Evolutionary conservation across 176 grass and related monocot species (phyloP).

Genomic region (Ananas comosus): DNA sequence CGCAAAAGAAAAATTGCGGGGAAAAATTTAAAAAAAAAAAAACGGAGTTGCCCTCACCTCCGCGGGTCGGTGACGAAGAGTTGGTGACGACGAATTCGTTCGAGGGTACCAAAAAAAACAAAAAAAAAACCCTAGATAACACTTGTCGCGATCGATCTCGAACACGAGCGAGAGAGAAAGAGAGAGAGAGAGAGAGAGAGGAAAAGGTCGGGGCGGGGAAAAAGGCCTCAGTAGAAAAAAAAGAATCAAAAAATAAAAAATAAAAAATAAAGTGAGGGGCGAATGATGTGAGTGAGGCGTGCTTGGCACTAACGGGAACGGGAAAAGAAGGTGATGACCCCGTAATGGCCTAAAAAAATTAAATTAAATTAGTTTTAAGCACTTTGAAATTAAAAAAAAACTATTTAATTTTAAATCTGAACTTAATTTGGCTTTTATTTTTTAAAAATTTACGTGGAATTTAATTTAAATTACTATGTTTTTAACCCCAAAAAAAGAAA

Average conservation of each 20-base stretch:
- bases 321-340: background rate
- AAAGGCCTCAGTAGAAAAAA: background rate
- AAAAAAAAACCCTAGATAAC: background rate
- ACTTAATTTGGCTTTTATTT: too few relatives aligned
- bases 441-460: background rate
- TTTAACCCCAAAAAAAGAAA: too few relatives aligned
- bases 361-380: too few relatives aligned
- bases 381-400: too few relatives aligned
- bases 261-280: background rate
- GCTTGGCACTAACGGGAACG: background rate
- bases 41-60: slow-evolving; percentile 8
- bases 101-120: background rate
- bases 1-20: slow-evolving; percentile 8
- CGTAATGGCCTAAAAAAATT: background rate
- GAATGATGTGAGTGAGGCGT: slow-evolving; percentile 2
- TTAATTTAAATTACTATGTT: background rate
- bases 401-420: too few relatives aligned
- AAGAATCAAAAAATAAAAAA: background rate
- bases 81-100: background rate
- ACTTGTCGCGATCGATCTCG: background rate
- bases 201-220: background rate
- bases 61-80: slow-evolving; percentile 1
- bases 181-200: background rate
- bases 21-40: slow-evolving; percentile 13
- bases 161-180: background rate